These are phyloP conservation scores for Xylaria curta DNA, from an alignment of 495 filamentous ascomycete species.

Conservation along the genomic window DNA sequence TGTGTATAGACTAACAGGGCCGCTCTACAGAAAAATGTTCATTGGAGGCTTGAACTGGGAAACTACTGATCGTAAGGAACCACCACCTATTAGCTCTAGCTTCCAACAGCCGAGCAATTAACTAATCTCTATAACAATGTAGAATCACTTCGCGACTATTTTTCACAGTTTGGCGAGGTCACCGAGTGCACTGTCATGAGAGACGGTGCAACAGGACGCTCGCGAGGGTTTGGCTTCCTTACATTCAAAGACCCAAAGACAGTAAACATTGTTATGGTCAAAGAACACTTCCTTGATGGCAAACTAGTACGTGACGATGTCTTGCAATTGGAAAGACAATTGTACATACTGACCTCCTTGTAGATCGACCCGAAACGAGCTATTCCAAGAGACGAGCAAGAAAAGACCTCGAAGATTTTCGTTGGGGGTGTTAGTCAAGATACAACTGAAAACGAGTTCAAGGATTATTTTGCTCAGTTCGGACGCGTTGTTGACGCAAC, in stretches of 20 bases:
- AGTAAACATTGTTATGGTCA: conserved; percentile 99
- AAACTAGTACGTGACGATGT: conserved; percentile 81
- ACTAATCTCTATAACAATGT: conserved; percentile 30
- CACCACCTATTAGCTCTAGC: conserved; percentile 3
- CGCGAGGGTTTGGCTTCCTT: conserved; percentile 94
- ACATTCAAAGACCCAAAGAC: conserved; percentile 97
- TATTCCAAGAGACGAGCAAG: conserved; percentile 96
- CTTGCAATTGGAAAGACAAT: background rate
- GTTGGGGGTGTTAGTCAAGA: conserved; percentile 98
- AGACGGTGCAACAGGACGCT: conserved; percentile 90
- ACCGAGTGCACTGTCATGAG: conserved; percentile 98
- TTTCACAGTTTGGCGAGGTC: conserved; percentile 97
- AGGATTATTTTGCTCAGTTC: conserved; percentile 94
- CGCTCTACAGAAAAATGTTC: conserved; percentile 87
- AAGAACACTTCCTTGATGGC: conserved; percentile 96
- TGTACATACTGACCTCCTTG: background rate
- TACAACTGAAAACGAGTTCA: conserved; percentile 92
- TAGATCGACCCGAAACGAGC: conserved; percentile 98
- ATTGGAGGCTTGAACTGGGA: conserved; percentile 99
- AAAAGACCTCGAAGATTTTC: conserved; percentile 97
- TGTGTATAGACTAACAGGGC: conserved; percentile 41
- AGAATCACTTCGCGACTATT: conserved; percentile 99
- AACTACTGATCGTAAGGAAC: conserved; percentile 89
- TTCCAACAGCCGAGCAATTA: conserved; percentile 6
- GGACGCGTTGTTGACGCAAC: conserved; percentile 96